A percentile compares a stretch with the other conserved stretches of the same genome.
These are phyloP conservation scores for Nelumbo lutea DNA, from an alignment of 164 flowering plant species.

Conservation along the genomic window DNA sequence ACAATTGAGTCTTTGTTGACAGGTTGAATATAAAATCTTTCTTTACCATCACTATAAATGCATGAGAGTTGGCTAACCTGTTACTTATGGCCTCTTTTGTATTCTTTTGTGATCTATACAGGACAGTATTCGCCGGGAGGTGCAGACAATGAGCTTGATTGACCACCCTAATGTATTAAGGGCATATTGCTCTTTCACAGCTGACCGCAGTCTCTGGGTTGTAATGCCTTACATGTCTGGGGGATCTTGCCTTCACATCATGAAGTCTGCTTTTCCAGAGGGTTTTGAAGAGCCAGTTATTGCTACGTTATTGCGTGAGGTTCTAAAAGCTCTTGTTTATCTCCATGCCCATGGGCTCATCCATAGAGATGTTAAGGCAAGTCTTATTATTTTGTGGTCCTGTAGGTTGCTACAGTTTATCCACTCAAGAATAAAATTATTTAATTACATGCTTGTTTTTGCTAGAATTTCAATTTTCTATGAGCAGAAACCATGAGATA, in stretches of 20 bases:
- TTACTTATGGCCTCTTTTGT: background rate
- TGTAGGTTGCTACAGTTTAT: background rate
- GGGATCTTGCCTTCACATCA: conserved; percentile 93
- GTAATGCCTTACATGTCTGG: conserved; percentile 94
- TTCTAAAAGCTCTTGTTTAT: conserved; percentile 87
- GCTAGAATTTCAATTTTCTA: background rate
- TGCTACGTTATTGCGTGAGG: conserved; percentile 74
- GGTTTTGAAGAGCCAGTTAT: conserved; percentile 94
- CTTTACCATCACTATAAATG: background rate
- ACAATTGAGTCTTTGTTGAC: background rate
- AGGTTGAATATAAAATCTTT: background rate
- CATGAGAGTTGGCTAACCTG: background rate
- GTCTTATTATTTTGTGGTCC: conserved; percentile 7
- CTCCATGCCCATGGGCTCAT: conserved; percentile 93
- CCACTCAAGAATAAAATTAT: background rate
- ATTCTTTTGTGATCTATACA: conserved; percentile 17
- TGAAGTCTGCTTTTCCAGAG: conserved; percentile 73
- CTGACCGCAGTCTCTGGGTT: conserved; percentile 44
- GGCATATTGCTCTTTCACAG: conserved; percentile 74
- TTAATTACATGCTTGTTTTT: background rate
- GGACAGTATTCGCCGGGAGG: conserved; percentile 84
- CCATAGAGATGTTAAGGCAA: conserved; percentile 97
- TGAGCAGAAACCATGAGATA: background rate
- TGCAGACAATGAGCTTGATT: conserved; percentile 78
- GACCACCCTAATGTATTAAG: conserved; percentile 70